Evolutionary conservation across 1,284 basidiomycete species (phyloP).

Genomic region (Anthracocystis walkeri): DNA sequence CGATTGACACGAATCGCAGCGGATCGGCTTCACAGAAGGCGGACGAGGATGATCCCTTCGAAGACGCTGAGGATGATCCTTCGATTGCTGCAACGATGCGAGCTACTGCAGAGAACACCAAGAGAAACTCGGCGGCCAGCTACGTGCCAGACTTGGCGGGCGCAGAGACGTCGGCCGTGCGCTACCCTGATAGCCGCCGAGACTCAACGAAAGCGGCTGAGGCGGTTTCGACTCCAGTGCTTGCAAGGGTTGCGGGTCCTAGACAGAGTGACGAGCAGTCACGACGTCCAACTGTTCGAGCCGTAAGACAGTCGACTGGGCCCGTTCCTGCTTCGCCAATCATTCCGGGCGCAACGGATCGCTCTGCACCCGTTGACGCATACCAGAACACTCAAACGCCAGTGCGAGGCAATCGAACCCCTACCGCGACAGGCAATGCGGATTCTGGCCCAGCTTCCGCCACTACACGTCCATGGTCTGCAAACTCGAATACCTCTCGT

Average conservation of each 20-base stretch:
- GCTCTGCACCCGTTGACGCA: not conserved
- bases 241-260: not conserved
- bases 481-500: constrained; percentile 22
- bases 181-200: constrained; percentile 26
- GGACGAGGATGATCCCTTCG: constrained; percentile 46
- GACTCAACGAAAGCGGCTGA: constrained; percentile 18
- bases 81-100: constrained; percentile 15
- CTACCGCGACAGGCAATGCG: not conserved
- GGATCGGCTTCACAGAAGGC: constrained; percentile 3
- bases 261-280: constrained; percentile 23
- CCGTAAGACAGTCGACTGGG: constrained; percentile 28
- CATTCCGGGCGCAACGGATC: constrained; percentile 25
- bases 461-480: constrained; percentile 21
- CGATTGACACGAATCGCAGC: constrained; percentile 22
- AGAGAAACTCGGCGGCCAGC: constrained; percentile 41
- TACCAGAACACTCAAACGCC: constrained; percentile 22
- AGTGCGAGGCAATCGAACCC: constrained; percentile 4
- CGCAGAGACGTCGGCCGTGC: constrained; percentile 31
- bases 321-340: constrained; percentile 20
- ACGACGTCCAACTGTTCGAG: constrained; percentile 21
- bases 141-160: constrained; percentile 44
- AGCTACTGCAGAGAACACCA: constrained; percentile 34
- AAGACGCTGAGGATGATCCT: constrained; percentile 57
- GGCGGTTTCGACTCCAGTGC: constrained; percentile 2
- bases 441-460: constrained; percentile 1